phyloP scores from a whole-genome alignment of 768 basidiomycete genomes.

The Rubroboletus satanas region DNA sequence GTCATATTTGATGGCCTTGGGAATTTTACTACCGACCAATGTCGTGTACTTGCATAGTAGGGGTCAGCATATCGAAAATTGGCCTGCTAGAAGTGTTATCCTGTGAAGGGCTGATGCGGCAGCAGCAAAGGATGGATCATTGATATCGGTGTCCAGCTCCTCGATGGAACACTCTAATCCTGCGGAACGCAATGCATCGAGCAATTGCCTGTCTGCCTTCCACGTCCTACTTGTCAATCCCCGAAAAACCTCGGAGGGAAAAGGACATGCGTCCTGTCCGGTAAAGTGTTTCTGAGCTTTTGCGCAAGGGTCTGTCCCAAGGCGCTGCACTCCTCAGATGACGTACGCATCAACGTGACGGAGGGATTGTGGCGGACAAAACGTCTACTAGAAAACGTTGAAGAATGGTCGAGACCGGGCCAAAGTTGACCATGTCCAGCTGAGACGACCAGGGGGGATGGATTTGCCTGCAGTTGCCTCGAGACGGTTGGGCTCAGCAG shows the following conservation, averaged over 20 bases:
- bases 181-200: constrained; percentile 14
- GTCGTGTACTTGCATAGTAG: not conserved
- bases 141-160: constrained; percentile 27
- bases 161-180: constrained; percentile 16
- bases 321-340: constrained; percentile 19
- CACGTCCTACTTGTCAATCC: constrained; percentile 21
- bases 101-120: constrained; percentile 16
- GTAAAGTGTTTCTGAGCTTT: constrained; percentile 18
- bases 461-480: constrained; percentile 18
- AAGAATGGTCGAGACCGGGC: constrained; percentile 24
- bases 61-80: not conserved
- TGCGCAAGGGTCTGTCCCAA: constrained; percentile 21
- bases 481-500: constrained; percentile 27
- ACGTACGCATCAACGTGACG: constrained; percentile 32
- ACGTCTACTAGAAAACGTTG: constrained; percentile 12
- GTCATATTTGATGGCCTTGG: constrained; percentile 10
- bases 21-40: not conserved
- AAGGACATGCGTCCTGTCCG: constrained; percentile 19
- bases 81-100: constrained; percentile 2
- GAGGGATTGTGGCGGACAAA: constrained; percentile 26
- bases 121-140: constrained; percentile 20
- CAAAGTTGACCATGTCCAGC: constrained; percentile 36
- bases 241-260: constrained; percentile 24
- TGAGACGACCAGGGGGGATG: constrained; percentile 29
- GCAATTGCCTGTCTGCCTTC: constrained; percentile 24